These are phyloP conservation scores for Malus domestica DNA, from an alignment of 306 rosid species.

Conservation along the genomic window DNA sequence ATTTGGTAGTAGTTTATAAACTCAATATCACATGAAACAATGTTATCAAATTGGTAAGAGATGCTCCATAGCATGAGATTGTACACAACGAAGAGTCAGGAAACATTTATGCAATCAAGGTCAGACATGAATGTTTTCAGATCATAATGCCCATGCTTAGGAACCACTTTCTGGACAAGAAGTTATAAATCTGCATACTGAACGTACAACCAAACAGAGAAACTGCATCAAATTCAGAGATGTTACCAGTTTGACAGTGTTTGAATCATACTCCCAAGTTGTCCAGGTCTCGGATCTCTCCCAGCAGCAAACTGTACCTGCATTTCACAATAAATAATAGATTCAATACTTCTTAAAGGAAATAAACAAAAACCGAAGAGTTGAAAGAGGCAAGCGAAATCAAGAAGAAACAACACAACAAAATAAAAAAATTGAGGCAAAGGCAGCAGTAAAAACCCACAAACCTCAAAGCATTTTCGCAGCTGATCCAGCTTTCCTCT, in stretches of 20 bases:
- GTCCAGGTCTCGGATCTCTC: conserved; percentile 91
- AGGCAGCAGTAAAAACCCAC: conserved; percentile 1
- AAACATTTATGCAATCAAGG: not conserved
- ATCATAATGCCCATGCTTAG: not conserved
- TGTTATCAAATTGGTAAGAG: not conserved
- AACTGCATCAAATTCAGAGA: conserved; percentile 8
- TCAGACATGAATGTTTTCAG: not conserved
- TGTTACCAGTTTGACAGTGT: conserved; percentile 84
- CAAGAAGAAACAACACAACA: not conserved
- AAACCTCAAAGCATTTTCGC: conserved; percentile 92
- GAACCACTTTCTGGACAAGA: not conserved
- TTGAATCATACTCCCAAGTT: conserved; percentile 84
- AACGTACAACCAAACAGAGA: not conserved
- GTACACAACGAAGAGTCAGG: not conserved
- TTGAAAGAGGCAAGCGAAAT: not conserved
- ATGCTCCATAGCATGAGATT: not conserved
- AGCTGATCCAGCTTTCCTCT: conserved; percentile 93
- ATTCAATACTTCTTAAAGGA: conserved; percentile 1
- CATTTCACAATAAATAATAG: conserved; percentile 22
- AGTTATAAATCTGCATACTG: not conserved
- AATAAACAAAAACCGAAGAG: not conserved
- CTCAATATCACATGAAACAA: not conserved
- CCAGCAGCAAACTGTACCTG: conserved; percentile 99
- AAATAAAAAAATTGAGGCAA: not conserved
- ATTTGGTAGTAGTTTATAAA: not conserved